Percentiles rank a stretch among this genome's conserved stretches.
Evolutionary conservation across 371 early-diverging fungal genomes (phyloP).

Genomic region (Circinella umbellata): DNA sequence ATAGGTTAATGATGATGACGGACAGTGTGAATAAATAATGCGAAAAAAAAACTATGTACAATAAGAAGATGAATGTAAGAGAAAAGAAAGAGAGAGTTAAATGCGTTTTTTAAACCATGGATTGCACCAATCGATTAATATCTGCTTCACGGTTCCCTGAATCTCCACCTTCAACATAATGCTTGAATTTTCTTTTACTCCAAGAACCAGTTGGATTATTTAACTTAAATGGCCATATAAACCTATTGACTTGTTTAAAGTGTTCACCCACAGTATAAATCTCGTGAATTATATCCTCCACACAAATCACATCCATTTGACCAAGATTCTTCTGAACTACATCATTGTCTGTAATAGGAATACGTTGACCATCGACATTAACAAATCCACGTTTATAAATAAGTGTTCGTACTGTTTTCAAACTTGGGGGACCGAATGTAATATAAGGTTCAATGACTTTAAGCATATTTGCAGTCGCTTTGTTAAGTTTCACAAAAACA

Average conservation of each 20-base stretch:
- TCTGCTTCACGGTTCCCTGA: constrained; percentile 95
- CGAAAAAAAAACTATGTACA: neutral
- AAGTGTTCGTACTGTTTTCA: constrained; percentile 97
- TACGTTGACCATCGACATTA: constrained; percentile 93
- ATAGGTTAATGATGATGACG: neutral
- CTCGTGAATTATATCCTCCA: constrained; percentile 99
- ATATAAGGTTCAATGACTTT: constrained; percentile 97
- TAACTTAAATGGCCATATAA: constrained; percentile 99
- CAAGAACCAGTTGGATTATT: constrained; percentile 96
- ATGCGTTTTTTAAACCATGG: constrained; percentile 76
- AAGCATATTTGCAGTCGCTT: constrained; percentile 97
- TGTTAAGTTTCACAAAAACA: constrained; percentile 96
- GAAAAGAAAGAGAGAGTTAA: neutral
- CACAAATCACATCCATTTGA: constrained; percentile 92
- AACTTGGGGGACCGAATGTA: constrained; percentile 95
- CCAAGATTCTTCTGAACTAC: constrained; percentile 93
- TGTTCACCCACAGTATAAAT: constrained; percentile 97
- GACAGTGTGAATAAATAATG: neutral
- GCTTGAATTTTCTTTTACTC: constrained; percentile 90
- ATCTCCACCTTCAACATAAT: constrained; percentile 98
- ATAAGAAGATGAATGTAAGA: neutral
- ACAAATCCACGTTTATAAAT: constrained; percentile 99
- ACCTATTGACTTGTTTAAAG: constrained; percentile 85
- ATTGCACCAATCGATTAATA: constrained; percentile 94
- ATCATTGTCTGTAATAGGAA: constrained; percentile 95